Base-by-base conservation (phyloP, 257 asterid genomes). In the Nicotiana tomentosiformis region DNA sequence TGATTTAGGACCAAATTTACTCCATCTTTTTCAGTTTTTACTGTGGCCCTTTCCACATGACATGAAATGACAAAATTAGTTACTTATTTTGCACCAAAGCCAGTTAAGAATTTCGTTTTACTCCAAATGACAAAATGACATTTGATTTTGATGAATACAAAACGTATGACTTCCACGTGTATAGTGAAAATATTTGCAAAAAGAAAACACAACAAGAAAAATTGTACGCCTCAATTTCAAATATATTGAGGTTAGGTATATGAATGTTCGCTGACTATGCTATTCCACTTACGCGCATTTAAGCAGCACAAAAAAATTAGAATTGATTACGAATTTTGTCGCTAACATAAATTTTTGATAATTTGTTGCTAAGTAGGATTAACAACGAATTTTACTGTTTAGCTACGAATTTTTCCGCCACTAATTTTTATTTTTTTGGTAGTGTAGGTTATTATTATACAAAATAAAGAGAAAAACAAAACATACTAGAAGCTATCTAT, bases 301-400 rank as follows among this genome's bases (percentile, higher is more conserved):
- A 10, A 39, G 49, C 8, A 37, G 1, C 0, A 7, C 1, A 7
- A 7, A 39, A 39, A 37, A 32, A 39, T 39, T 39, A 39, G 2
- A 39, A 39, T 2, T 39, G 10, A 0, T 0, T 39, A 39, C 49
- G 10, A 39, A 39, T 10, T 39, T 39, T 7, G 3, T 39, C 10
- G 0, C 10, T 39, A 39, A 7, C 2, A 7, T 7, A 39, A 39
- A 0, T 39, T 39, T 39, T 39, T 39, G 10, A 39, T 39, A 39
- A 39, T 39, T 0, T 37, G 0, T 37, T 2, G 8, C 1, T 37
- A 37, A 37, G 0, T 37, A 5, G 0, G 1, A 37, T 5, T 39
- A 39, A 0, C 10, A 39, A 39, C 10, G 3, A 39, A 39, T 39
- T 1, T 9, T 7, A 2, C 2, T 39, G 2, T 39, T 7, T 39